Evolutionary conservation across 306 rosid species (phyloP).

Genomic region (Urtica urens): DNA sequence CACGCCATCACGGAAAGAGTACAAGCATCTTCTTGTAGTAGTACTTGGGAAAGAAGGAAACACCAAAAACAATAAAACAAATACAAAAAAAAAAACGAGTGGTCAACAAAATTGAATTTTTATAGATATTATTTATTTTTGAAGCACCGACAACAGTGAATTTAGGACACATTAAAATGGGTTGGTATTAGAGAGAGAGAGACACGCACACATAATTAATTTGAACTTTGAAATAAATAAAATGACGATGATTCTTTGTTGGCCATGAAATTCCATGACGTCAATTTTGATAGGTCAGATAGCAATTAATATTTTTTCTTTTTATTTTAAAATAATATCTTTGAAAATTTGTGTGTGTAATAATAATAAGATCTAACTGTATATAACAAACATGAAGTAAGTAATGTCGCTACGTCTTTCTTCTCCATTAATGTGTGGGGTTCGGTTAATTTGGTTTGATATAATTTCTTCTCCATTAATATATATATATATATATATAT

Average conservation of each 20-base stretch:
- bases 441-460: background rate
- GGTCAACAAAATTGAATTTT: background rate
- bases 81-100: background rate
- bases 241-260: too few species aligned
- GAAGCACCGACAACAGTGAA: slow-evolving; percentile 30
- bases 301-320: too few species aligned
- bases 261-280: slow-evolving; percentile 13
- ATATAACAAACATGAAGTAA: background rate
- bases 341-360: too few species aligned
- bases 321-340: too few species aligned
- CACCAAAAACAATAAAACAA: background rate
- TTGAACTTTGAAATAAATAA: background rate
- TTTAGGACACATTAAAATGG: slow-evolving; percentile 18
- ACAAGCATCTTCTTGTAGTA: slow-evolving; percentile 15
- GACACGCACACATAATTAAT: background rate
- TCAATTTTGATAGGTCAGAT: background rate
- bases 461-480: too few species aligned
- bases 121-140: background rate
- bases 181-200: slow-evolving; percentile 5
- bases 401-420: background rate
- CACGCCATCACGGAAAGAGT: slow-evolving; percentile 33
- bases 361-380: too few species aligned
- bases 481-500: too few species aligned
- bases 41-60: background rate
- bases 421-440: background rate